Conservation (phyloP, 2,329 filamentous ascomycete species). For the Geosmithia morbida region DNA sequence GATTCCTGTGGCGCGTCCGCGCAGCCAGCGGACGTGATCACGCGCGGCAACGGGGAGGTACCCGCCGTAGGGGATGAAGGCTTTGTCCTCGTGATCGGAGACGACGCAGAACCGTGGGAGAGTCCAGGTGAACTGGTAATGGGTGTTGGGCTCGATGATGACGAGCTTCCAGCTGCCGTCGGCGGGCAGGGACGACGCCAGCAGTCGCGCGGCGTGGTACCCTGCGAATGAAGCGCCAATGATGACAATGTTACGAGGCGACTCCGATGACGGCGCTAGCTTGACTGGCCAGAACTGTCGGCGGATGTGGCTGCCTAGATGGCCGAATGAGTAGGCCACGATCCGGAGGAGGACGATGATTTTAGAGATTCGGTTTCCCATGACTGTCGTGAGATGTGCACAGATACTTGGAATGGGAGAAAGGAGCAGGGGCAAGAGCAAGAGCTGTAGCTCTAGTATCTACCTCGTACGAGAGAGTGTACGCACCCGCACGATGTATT, state of each 20-base stretch:
- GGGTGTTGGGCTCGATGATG: slow-evolving; percentile 37
- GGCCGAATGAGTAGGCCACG: neutral
- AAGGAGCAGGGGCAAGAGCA: too few relatives aligned
- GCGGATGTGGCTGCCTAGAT: neutral
- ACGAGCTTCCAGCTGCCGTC: slow-evolving; percentile 30
- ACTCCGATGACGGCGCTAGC: neutral
- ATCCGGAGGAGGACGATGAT: neutral
- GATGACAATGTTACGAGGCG: slow-evolving; percentile 26
- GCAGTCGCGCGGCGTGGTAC: slow-evolving; percentile 23
- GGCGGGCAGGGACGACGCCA: slow-evolving; percentile 28
- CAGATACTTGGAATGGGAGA: too few relatives aligned
- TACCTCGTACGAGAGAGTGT: too few relatives aligned
- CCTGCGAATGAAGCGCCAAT: slow-evolving; percentile 41
- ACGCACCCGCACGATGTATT: too few relatives aligned
- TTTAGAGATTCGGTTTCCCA: neutral
- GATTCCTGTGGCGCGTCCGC: slow-evolving; percentile 24
- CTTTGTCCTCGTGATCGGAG: slow-evolving; percentile 37
- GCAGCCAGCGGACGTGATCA: slow-evolving; percentile 20
- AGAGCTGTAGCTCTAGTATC: too few relatives aligned
- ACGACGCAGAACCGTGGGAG: slow-evolving; percentile 44
- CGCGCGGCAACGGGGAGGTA: slow-evolving; percentile 14
- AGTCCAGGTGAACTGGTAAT: slow-evolving; percentile 41
- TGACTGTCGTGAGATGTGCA: neutral
- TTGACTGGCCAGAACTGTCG: neutral
- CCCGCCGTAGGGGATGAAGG: slow-evolving; percentile 43